Conservation (phyloP, 805 yeast genomes). For the Kazachstania viticola region DNA sequence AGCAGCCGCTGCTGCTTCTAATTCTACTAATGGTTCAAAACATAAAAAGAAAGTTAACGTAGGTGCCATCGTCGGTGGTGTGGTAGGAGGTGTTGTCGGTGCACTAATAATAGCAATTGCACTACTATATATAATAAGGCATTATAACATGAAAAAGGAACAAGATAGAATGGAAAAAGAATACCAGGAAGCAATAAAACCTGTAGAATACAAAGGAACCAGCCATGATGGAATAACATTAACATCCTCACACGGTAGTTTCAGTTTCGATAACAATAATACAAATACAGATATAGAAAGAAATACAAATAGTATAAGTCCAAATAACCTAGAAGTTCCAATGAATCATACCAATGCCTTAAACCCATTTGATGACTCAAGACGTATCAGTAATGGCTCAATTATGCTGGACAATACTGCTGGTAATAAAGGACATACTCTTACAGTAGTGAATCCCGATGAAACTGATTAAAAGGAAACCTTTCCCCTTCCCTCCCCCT, state of each 20-base stretch:
- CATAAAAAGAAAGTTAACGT: constrained; percentile 19
- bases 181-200: constrained; percentile 45
- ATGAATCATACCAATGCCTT: constrained; percentile 5
- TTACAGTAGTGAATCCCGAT: constrained; percentile 86
- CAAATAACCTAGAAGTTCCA: constrained; percentile 5
- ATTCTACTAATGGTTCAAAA: neutral
- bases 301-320: constrained; percentile 1
- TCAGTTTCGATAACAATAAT: constrained; percentile 2
- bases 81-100: constrained; percentile 44
- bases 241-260: constrained; percentile 5
- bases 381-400: constrained; percentile 76
- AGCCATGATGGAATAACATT: constrained; percentile 1
- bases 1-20: neutral
- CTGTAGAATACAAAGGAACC: constrained; percentile 24
- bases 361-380: constrained; percentile 68
- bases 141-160: constrained; percentile 28
- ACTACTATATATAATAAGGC: constrained; percentile 30
- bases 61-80: constrained; percentile 57
- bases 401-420: constrained; percentile 78
- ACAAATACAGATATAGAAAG: constrained; percentile 1
- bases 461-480: constrained; percentile 24
- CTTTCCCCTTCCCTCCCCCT: too few relatives aligned
- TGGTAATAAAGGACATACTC: constrained; percentile 46
- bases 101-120: constrained; percentile 32
- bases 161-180: constrained; percentile 44